These are phyloP conservation scores for Scheffersomyces ergatensis DNA, from an alignment of 805 yeast species.

Conservation along the genomic window DNA sequence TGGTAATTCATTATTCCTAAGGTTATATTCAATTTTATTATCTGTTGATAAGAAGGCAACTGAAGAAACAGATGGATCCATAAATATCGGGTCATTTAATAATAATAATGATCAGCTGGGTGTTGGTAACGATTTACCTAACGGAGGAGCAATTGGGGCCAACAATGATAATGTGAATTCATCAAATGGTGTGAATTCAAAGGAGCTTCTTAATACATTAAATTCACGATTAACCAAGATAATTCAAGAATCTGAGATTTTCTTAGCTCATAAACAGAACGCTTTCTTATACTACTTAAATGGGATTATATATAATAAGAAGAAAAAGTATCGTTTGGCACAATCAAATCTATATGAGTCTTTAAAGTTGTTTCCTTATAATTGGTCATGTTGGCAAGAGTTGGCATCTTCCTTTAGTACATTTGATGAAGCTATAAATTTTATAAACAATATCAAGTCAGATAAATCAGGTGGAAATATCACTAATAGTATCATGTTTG, in stretches of 20 bases:
- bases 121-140: conserved; percentile 11
- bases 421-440: conserved; percentile 55
- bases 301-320: conserved; percentile 66
- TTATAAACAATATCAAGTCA: conserved; percentile 36
- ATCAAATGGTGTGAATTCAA: conserved; percentile 1
- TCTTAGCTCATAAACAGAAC: conserved; percentile 33
- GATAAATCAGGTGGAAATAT: conserved; percentile 27
- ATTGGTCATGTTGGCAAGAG: conserved; percentile 95
- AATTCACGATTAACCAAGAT: conserved; percentile 31
- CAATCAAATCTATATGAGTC: conserved; percentile 60
- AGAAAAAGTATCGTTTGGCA: conserved; percentile 61
- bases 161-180: conserved; percentile 1
- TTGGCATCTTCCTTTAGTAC: conserved; percentile 58
- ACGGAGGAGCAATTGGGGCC: conserved; percentile 3
- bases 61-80: conserved; percentile 68
- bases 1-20: conserved; percentile 56
- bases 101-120: conserved; percentile 16
- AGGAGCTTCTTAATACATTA: conserved; percentile 22
- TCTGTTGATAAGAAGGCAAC: conserved; percentile 75
- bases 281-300: conserved; percentile 68
- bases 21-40: conserved; percentile 66
- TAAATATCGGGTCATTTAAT: conserved; percentile 33
- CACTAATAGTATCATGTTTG: conserved; percentile 29
- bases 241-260: conserved; percentile 38
- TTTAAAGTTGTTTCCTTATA: conserved; percentile 67